phyloP scores from a whole-genome alignment of 345 rosid species.

The Theobroma cacao region DNA sequence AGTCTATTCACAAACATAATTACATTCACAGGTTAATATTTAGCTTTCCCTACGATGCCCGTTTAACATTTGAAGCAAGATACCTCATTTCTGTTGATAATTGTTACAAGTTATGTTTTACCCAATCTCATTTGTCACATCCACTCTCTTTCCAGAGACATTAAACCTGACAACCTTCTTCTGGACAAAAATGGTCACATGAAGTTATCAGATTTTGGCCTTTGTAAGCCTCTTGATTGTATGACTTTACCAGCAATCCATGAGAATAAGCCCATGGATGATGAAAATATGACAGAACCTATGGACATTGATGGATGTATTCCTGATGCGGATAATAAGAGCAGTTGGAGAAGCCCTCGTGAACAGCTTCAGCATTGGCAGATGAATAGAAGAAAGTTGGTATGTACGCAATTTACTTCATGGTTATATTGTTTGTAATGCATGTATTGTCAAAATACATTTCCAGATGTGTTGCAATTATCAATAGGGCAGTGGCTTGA shows the following conservation, averaged over 20 bases:
- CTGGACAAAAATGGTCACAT: slow-evolving; percentile 92
- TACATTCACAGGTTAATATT: slow-evolving; percentile 83
- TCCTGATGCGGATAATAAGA: slow-evolving; percentile 69
- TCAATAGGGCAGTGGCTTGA: neutral
- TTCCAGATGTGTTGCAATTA: neutral
- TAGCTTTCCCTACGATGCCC: slow-evolving; percentile 11
- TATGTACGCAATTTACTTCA: slow-evolving; percentile 43
- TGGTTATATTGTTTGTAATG: neutral
- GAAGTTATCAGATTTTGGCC: slow-evolving; percentile 98
- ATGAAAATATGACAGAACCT: slow-evolving; percentile 58
- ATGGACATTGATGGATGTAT: slow-evolving; percentile 88
- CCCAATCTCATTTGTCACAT: slow-evolving; percentile 21
- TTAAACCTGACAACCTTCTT: slow-evolving; percentile 96
- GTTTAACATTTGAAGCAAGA: slow-evolving; percentile 11
- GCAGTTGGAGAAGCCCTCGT: slow-evolving; percentile 81
- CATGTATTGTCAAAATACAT: neutral
- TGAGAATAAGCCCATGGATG: slow-evolving; percentile 70
- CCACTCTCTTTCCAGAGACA: slow-evolving; percentile 58
- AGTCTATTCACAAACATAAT: slow-evolving; percentile 89
- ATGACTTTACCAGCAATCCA: slow-evolving; percentile 69
- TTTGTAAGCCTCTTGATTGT: slow-evolving; percentile 97
- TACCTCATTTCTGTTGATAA: neutral
- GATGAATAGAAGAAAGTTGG: slow-evolving; percentile 95
- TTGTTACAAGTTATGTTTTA: slow-evolving; percentile 7
- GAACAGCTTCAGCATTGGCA: slow-evolving; percentile 99